Base-by-base conservation (phyloP, 2,329 filamentous ascomycete genomes). In the Daldinia sp. region DNA sequence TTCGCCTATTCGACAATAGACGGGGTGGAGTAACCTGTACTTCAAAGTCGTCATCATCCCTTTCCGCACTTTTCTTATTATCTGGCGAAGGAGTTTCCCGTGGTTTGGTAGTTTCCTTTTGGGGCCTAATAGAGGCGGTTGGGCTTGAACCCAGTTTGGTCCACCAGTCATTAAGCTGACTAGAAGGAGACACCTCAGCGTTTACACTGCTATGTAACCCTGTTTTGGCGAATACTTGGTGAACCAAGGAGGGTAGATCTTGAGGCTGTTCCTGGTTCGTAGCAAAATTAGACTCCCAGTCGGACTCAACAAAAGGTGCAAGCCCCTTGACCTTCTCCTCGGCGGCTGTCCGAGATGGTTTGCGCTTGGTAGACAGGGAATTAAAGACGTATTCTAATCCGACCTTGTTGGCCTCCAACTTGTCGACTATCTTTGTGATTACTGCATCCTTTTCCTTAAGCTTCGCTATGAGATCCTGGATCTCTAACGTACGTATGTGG, bases 321-420 rank as follows among this genome's bases (percentile, higher is more conserved):
- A 87, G 78, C 0, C 84, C 85, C 32, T 79, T 82, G 7, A 87
- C 77, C 34, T 80, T 82, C 4, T 78, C 78, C 45, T 82, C 80
- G 3, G 83, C 83, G 3, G 71, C 71, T 3, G 76, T 71, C 53
- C 83, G 78, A 3, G 78, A 77, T 4, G 81, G 71, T 62, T 79
- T 83, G 41, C 80, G 81, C 63, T 82, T 83, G 0, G 80, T 79
- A 0, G 82, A 80, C 2, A 86, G 73, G 4, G 78, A 68, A 29
- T 81, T 81, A 71, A 87, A 87, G 8, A 86, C 77, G 63, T 83
- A 77, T 60, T 86, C 85, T 7, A 86, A 72, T 0, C 83, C 81
- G 0, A 77, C 82, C 1, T 83, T 82, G 52, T 80, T 78, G 1
- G 80, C 78, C 60, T 84, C 83, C 0, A 87, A 74, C 72, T 87